Base-by-base conservation (phyloP, 768 basidiomycete genomes). In the Podaxis sp. region DNA sequence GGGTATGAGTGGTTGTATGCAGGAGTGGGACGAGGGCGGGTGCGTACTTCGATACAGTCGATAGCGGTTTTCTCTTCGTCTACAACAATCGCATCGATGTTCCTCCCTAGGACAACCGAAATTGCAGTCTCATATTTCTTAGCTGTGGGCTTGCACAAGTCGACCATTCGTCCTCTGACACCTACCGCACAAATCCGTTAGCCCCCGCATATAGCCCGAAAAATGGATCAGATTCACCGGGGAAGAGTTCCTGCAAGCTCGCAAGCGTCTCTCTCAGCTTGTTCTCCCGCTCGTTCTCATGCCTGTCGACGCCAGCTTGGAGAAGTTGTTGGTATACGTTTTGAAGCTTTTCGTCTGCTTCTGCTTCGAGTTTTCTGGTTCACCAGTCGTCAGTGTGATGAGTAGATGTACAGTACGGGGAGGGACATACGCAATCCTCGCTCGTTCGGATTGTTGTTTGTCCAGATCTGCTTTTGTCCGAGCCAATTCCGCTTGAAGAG, bases 51-150 rank as follows among this genome's bases (percentile, higher is more conserved):
- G 69, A 99, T 98, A 73, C 96, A 99, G 68, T 96, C 94, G 61
- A 99, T 97, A 1, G 94, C 97, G 1, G 93, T 96, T 76, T 93
- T 95, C 78, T 99, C 96, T 70, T 94, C 90, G 69, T 99, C 96
- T 1, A 99, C 96, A 7, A 99, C 93, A 60, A 99, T 85, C 1
- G 95, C 92, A 69, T 99, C 97, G 61, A 95, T 91, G 71, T 99
- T 95, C 57, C 96, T 84, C 0, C 97, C 97, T 1, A 99, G 83
- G 24, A 98, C 87, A 36, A 95, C 93, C 0, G 92, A 88, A 12
- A 99, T 92, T 0, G 97, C 94, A 0, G 86, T 85, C 71, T 97
- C 92, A 71, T 96, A 99, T 74, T 96, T 96, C 59, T 90, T 84
- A 58, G 90, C 88, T 1, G 92, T 93, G 4, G 97, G 96, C 72